Base-by-base conservation (phyloP, 1,284 basidiomycete genomes). In the Afroboletus lepidellus region DNA sequence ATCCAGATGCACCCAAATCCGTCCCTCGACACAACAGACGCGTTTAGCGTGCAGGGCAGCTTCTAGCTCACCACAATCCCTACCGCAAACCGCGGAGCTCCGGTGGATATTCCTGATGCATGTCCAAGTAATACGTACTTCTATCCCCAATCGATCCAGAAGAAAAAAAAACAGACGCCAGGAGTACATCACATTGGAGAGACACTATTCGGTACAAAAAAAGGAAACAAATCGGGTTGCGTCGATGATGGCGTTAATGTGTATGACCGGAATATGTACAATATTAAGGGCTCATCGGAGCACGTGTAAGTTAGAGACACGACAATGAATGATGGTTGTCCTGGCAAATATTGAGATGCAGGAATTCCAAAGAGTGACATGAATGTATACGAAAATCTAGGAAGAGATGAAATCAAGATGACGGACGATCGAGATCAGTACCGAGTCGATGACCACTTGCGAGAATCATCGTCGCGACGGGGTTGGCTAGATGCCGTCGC, bases 371-470 rank as follows among this genome's bases (percentile, higher is more conserved):
- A 62, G 66, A 65, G 53, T 66, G 69, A 67, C 67, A 69, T 67
- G 66, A 64, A 58, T 60, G 64, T 69, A 57, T 67, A 60, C 60
- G 61, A 65, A 48, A 71, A 69, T 71, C 66, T 62, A 70, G 56
- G 8, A 53, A 62, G 57, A 58, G 60, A 69, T 71, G 68, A 69
- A 70, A 69, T 68, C 67, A 71, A 64, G 59, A 60, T 65, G 56
- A 47, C 53, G 27, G 72, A 71, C 63, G 64, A 70, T 69, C 64
- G 74, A 78, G 63, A 69, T 78, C 68, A 78, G 60, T 74, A 75
- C 59, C 72, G 69, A 61, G 72, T 65, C 58, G 65, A 62, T 54
- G 70, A 56, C 77, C 77, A 81, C 61, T 77, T 78, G 61, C 75
- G 76, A 56, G 70, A 67, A 60, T 77, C 77, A 41, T 63, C 69